Conservation (phyloP, 108 stramenopile species). For the Conticribra guillardii region DNA sequence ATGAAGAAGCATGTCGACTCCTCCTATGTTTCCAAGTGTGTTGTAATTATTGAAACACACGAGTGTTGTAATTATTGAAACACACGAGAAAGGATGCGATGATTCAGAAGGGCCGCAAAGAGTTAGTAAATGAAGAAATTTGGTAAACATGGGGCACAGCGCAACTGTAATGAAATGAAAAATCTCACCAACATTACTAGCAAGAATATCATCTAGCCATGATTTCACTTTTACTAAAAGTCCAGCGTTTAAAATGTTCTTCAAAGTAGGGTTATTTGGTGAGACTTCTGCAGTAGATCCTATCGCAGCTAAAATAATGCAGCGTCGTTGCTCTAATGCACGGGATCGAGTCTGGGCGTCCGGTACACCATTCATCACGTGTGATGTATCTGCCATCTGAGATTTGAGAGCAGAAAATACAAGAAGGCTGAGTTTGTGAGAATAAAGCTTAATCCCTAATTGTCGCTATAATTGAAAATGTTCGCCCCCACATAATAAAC, state of each 20-base stretch:
- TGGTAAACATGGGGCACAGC: too few relatives aligned
- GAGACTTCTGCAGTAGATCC: constrained; percentile 53
- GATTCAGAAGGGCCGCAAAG: neutral
- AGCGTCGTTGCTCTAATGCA: constrained; percentile 61
- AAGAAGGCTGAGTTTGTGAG: too few relatives aligned
- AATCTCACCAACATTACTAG: constrained; percentile 66
- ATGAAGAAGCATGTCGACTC: constrained; percentile 81
- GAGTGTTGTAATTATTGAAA: neutral
- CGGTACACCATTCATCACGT: constrained; percentile 1
- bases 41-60: neutral
- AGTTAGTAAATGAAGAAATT: neutral
- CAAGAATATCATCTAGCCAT: constrained; percentile 86
- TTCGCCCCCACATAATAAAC: too few relatives aligned
- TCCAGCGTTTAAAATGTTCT: constrained; percentile 59
- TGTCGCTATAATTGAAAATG: too few relatives aligned
- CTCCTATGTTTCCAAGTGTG: constrained; percentile 39
- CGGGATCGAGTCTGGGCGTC: constrained; percentile 30
- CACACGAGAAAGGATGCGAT: neutral
- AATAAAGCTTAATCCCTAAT: too few relatives aligned
- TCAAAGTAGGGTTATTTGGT: constrained; percentile 52
- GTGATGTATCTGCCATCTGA: constrained; percentile 48
- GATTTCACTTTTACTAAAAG: constrained; percentile 63
- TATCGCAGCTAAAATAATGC: constrained; percentile 64
- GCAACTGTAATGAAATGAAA: too few relatives aligned
- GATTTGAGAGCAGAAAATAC: neutral